These are phyloP conservation scores for Borealophlyctis nickersoniae DNA, from an alignment of 192 early-diverging fungal genomes.

Conservation along the genomic window DNA sequence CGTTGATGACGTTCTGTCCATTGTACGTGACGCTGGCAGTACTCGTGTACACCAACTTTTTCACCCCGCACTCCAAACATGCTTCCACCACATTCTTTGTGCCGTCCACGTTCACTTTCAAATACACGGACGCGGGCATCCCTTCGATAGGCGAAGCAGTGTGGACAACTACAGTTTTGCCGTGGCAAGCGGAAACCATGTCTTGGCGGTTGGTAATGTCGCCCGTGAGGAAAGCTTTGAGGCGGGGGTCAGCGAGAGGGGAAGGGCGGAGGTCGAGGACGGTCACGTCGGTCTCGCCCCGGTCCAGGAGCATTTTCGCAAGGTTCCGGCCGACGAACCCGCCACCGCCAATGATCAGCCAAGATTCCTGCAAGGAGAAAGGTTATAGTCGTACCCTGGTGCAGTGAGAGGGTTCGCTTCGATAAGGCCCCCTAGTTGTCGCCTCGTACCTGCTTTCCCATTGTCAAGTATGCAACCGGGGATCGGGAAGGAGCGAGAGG, in stretches of 20 bases:
- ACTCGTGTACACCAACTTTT: conserved; percentile 78
- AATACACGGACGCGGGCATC: conserved; percentile 62
- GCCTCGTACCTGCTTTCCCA: no score
- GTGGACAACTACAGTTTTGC: conserved; percentile 77
- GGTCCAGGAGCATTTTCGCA: conserved; percentile 66
- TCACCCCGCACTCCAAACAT: conserved; percentile 61
- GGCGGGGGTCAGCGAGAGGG: conserved; percentile 22
- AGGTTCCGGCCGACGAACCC: conserved; percentile 85
- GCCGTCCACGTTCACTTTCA: conserved; percentile 75
- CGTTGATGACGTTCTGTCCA: conserved; percentile 70
- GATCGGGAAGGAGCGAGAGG: no score
- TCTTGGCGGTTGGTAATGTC: conserved; percentile 55
- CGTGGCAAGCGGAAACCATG: conserved; percentile 60
- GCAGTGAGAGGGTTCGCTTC: no score
- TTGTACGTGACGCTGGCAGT: conserved; percentile 87
- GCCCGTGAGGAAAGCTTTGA: conserved; percentile 48
- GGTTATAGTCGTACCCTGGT: no score
- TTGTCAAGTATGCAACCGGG: no score
- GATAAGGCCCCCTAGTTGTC: no score
- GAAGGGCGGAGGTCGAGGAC: conserved; percentile 77
- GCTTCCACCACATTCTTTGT: conserved; percentile 80
- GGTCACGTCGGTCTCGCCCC: conserved; percentile 53
- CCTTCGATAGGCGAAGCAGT: conserved; percentile 85
- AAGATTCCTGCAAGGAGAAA: conserved; percentile 30
- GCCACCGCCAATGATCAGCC: conserved; percentile 66